These are phyloP conservation scores for Alternaria brassicicola DNA, from an alignment of 2,329 filamentous ascomycete genomes.

Conservation along the genomic window DNA sequence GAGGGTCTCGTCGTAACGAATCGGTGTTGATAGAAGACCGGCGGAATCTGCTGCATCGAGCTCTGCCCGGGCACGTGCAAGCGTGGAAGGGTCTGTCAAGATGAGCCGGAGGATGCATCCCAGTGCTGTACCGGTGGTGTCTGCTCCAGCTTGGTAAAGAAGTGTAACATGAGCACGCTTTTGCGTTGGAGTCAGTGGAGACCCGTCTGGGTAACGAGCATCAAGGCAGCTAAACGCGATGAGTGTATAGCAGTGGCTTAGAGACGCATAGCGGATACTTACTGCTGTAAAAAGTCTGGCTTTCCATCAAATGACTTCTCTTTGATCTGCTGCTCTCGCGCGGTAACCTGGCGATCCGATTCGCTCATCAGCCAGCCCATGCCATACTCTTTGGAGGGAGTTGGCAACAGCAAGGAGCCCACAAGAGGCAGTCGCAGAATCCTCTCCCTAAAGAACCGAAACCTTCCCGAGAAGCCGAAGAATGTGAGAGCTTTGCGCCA, in stretches of 20 bases:
- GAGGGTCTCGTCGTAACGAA: slow-evolving; percentile 41
- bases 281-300: slow-evolving; percentile 47
- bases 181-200: slow-evolving; percentile 38
- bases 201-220: slow-evolving; percentile 38
- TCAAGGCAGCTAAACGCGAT: slow-evolving; percentile 37
- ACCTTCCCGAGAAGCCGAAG: slow-evolving; percentile 48
- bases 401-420: slow-evolving; percentile 41
- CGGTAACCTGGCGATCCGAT: slow-evolving; percentile 42
- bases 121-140: slow-evolving; percentile 45
- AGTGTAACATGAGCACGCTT: slow-evolving; percentile 48
- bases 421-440: slow-evolving; percentile 37
- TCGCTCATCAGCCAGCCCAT: slow-evolving; percentile 50
- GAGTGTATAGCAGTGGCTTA: neutral
- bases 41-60: slow-evolving; percentile 30
- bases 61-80: slow-evolving; percentile 29
- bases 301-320: slow-evolving; percentile 29
- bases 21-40: slow-evolving; percentile 28
- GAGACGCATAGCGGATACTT: slow-evolving; percentile 1
- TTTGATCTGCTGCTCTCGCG: slow-evolving; percentile 33
- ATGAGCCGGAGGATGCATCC: slow-evolving; percentile 43
- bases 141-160: slow-evolving; percentile 48
- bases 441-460: slow-evolving; percentile 43
- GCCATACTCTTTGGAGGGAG: slow-evolving; percentile 35
- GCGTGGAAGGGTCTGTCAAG: slow-evolving; percentile 17
- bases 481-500: slow-evolving; percentile 49